Evolutionary conservation across 2,329 filamentous ascomycete genomes (phyloP).

Genomic region (Emericellopsis atlantica): DNA sequence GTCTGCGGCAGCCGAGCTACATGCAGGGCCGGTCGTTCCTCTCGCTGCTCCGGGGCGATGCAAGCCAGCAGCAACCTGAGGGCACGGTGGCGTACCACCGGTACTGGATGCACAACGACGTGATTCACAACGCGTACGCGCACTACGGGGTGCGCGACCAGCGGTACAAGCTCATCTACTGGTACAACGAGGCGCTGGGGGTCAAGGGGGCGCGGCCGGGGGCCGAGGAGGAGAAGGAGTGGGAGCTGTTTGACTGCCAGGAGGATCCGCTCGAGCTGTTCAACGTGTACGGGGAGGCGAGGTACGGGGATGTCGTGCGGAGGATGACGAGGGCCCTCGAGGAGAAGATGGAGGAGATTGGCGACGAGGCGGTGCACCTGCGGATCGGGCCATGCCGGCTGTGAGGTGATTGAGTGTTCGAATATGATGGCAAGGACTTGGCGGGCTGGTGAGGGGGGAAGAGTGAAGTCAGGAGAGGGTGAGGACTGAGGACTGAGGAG

Average conservation of each 20-base stretch:
- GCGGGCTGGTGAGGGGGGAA: no score
- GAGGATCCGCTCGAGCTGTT: slow-evolving; percentile 36
- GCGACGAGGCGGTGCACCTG: slow-evolving; percentile 30
- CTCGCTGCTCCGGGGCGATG: slow-evolving; percentile 19
- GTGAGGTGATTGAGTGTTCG: no score
- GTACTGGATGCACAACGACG: slow-evolving; percentile 43
- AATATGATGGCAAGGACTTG: no score
- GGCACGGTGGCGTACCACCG: slow-evolving; percentile 40
- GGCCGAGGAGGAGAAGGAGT: slow-evolving; percentile 28
- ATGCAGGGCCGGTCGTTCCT: slow-evolving; percentile 38
- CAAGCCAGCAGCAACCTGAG: no score
- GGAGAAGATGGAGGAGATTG: slow-evolving; percentile 38
- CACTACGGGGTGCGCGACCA: slow-evolving; percentile 39
- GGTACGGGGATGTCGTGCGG: slow-evolving; percentile 21
- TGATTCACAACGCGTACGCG: slow-evolving; percentile 33
- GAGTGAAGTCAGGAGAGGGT: no score
- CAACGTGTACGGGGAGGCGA: slow-evolving; percentile 25
- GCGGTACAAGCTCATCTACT: slow-evolving; percentile 42
- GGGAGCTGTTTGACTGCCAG: slow-evolving; percentile 40
- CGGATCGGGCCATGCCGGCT: no score
- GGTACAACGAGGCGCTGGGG: slow-evolving; percentile 37
- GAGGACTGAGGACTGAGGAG: no score
- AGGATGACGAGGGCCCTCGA: slow-evolving; percentile 28
- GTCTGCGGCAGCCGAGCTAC: slow-evolving; percentile 26
- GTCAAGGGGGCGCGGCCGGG: slow-evolving; percentile 28